A percentile compares a stretch with the other conserved stretches of the same genome.
Evolutionary conservation across 345 rosid genomes (phyloP).

Genomic region (Bruguiera sexangula): DNA sequence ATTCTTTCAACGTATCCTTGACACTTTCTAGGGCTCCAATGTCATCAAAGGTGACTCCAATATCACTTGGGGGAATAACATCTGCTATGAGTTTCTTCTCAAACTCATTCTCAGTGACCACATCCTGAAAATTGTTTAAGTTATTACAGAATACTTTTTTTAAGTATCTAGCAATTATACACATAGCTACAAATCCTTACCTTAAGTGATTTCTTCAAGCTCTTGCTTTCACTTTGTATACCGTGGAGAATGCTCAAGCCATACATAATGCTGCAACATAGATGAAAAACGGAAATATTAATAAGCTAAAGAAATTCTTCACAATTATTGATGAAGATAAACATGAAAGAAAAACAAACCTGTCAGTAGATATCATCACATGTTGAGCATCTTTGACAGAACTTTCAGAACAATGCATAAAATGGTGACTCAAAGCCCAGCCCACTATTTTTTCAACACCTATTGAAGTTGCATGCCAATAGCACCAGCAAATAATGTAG

Average conservation of each 20-base stretch:
- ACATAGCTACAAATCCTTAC: slow-evolving; percentile 25
- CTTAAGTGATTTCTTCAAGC: slow-evolving; percentile 79
- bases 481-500: not conserved
- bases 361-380: slow-evolving; percentile 56
- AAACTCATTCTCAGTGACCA: slow-evolving; percentile 95
- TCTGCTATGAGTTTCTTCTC: slow-evolving; percentile 95
- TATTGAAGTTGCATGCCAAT: slow-evolving; percentile 16
- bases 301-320: not conserved
- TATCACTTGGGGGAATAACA: slow-evolving; percentile 94
- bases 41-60: slow-evolving; percentile 94
- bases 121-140: slow-evolving; percentile 54
- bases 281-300: slow-evolving; percentile 9
- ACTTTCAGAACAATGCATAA: slow-evolving; percentile 70
- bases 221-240: slow-evolving; percentile 67
- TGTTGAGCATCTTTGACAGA: slow-evolving; percentile 59
- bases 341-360: slow-evolving; percentile 37
- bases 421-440: slow-evolving; percentile 82
- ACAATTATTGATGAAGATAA: not conserved
- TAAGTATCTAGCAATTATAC: not conserved
- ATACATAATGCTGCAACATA: slow-evolving; percentile 54
- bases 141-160: not conserved
- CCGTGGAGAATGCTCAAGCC: slow-evolving; percentile 71
- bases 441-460: slow-evolving; percentile 96
- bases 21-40: slow-evolving; percentile 97
- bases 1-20: slow-evolving; percentile 96